phyloP scores from a whole-genome alignment of 257 asterid species.

The Paulownia fortunei region DNA sequence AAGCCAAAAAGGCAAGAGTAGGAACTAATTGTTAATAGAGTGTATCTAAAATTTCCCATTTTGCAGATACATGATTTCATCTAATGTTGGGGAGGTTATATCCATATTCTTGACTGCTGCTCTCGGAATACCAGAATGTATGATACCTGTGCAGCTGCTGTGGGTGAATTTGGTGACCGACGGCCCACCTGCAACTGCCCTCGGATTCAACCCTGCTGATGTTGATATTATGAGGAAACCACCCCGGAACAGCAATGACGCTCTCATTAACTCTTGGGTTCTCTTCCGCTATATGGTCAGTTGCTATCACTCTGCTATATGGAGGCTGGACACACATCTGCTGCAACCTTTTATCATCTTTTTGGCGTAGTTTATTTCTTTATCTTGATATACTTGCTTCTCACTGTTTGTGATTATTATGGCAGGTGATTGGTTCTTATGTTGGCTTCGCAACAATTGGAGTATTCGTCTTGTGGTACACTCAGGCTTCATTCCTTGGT shows the following conservation, averaged over 20 bases:
- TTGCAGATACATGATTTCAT: constrained; percentile 91
- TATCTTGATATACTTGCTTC: neutral
- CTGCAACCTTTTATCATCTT: neutral
- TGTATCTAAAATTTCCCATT: no score
- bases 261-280: constrained; percentile 83
- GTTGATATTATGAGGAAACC: constrained; percentile 87
- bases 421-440: constrained; percentile 84
- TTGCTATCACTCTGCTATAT: no score
- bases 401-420: neutral
- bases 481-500: constrained; percentile 78
- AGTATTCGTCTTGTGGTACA: constrained; percentile 85
- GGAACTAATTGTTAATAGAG: no score
- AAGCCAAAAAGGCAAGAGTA: no score
- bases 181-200: constrained; percentile 98
- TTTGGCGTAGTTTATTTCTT: neutral
- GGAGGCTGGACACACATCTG: neutral
- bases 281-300: constrained; percentile 87
- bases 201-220: constrained; percentile 91
- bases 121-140: constrained; percentile 83
- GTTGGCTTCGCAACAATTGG: constrained; percentile 93
- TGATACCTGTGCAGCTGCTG: constrained; percentile 90
- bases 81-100: constrained; percentile 88
- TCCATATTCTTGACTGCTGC: constrained; percentile 89
- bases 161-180: constrained; percentile 96
- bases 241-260: constrained; percentile 76